Percentiles rank a stretch among this genome's conserved stretches.
Conservation (phyloP, 2,329 filamentous ascomycete genomes). For the Ophiostoma quercus region DNA sequence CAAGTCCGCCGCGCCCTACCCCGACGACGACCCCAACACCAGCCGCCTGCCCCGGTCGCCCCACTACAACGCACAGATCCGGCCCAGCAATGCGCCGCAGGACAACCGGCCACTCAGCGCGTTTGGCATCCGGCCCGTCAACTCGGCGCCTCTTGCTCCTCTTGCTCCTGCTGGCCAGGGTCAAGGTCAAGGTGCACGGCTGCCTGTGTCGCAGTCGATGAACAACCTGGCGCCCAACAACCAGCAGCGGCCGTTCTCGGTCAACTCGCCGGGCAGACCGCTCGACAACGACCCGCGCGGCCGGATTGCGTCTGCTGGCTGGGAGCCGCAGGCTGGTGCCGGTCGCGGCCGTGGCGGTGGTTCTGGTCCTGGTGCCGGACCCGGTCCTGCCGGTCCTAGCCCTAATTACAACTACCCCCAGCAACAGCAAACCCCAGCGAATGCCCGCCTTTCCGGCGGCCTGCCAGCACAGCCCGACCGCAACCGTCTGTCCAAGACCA, state of each 20-base stretch:
- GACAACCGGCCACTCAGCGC: constrained; percentile 46
- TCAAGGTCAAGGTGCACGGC: constrained; percentile 24
- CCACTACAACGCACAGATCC: constrained; percentile 45
- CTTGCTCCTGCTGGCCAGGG: no score
- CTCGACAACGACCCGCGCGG: constrained; percentile 39
- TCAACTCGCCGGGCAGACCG: constrained; percentile 25
- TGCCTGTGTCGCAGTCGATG: constrained; percentile 43
- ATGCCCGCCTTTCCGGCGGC: neutral
- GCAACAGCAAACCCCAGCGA: constrained; percentile 10
- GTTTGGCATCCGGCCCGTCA: constrained; percentile 51
- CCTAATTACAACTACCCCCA: constrained; percentile 27
- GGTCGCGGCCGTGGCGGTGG: constrained; percentile 37
- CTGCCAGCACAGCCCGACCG: constrained; percentile 25
- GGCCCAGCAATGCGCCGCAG: constrained; percentile 43
- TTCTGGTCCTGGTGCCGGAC: constrained; percentile 31
- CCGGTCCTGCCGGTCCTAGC: neutral
- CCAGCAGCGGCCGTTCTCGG: constrained; percentile 35
- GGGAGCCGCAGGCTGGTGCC: constrained; percentile 38
- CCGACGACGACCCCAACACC: constrained; percentile 44
- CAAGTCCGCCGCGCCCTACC: constrained; percentile 48
- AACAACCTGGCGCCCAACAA: constrained; percentile 38
- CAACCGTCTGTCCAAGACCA: constrained; percentile 39
- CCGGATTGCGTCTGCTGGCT: constrained; percentile 43
- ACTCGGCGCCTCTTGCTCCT: constrained; percentile 16
- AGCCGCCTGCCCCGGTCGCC: constrained; percentile 35